phyloP scores from a whole-genome alignment of 1,284 basidiomycete species.

The Cryptococcus wingfieldii region DNA sequence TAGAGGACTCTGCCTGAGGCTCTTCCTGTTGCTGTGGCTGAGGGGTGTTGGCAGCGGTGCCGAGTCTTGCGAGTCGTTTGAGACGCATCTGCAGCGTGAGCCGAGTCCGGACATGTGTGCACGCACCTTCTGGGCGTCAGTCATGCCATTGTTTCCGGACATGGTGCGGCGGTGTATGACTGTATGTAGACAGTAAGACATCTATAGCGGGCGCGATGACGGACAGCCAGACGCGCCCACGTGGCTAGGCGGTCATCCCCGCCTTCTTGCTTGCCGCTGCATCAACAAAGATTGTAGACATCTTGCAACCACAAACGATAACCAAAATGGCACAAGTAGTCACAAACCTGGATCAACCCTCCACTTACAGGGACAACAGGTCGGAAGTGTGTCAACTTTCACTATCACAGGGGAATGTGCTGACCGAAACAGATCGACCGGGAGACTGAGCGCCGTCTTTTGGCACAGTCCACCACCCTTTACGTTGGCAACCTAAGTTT shows the following conservation, averaged over 20 bases:
- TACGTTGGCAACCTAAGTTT: slow-evolving; percentile 96
- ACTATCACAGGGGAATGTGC: background rate
- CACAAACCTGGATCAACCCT: slow-evolving; percentile 78
- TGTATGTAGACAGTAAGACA: too few relatives aligned
- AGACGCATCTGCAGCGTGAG: slow-evolving; percentile 64
- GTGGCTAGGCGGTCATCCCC: background rate
- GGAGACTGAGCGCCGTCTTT: slow-evolving; percentile 52
- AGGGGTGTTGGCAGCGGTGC: slow-evolving; percentile 42
- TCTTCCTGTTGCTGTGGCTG: slow-evolving; percentile 7
- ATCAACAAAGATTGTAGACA: background rate
- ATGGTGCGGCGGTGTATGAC: slow-evolving; percentile 14
- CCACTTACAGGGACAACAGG: slow-evolving; percentile 91
- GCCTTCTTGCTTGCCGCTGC: background rate
- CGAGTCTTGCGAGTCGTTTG: slow-evolving; percentile 77
- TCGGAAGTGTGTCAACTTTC: slow-evolving; percentile 53
- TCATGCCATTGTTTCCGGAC: slow-evolving; percentile 25
- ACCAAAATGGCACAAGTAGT: slow-evolving; percentile 79
- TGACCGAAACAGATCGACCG: slow-evolving; percentile 37
- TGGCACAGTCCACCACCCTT: slow-evolving; percentile 53
- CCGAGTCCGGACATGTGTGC: background rate
- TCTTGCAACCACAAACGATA: background rate
- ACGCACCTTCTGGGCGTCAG: slow-evolving; percentile 45
- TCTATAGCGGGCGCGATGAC: too few relatives aligned
- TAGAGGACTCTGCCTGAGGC: slow-evolving; percentile 2
- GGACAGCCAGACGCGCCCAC: too few relatives aligned